These are phyloP conservation scores for Pseudophaeomoniella oleicola DNA, from an alignment of 2,329 filamentous ascomycete genomes.

Conservation along the genomic window DNA sequence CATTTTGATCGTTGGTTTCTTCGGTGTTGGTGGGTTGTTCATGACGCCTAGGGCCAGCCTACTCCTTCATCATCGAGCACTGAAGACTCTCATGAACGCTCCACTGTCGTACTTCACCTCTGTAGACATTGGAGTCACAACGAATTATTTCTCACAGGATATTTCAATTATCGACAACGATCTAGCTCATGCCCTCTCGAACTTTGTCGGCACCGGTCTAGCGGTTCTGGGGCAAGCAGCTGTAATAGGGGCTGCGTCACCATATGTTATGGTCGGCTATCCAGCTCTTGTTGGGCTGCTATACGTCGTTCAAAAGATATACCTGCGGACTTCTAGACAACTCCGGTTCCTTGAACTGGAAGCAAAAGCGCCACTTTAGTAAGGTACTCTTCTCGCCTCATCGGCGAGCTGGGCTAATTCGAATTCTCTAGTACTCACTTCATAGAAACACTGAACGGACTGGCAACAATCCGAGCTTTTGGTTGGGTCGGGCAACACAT, in stretches of 20 bases:
- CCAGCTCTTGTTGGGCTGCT: constrained; percentile 12
- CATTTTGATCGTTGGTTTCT: constrained; percentile 10
- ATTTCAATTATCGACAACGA: constrained; percentile 31
- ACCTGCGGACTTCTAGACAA: constrained; percentile 29
- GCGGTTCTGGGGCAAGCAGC: constrained; percentile 11
- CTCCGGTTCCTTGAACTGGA: constrained; percentile 28
- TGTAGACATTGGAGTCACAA: constrained; percentile 28
- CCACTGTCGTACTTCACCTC: constrained; percentile 28
- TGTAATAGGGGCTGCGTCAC: constrained; percentile 12
- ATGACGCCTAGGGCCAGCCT: no score
- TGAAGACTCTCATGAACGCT: constrained; percentile 14
- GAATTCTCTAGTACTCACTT: constrained; percentile 15
- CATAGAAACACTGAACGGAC: constrained; percentile 10
- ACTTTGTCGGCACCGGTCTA: constrained; percentile 11
- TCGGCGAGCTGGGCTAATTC: neutral
- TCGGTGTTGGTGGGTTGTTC: constrained; percentile 9
- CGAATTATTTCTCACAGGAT: constrained; percentile 36
- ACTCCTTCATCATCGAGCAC: constrained; percentile 12
- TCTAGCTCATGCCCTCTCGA: constrained; percentile 21
- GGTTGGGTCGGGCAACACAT: constrained; percentile 10
- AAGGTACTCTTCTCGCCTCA: constrained; percentile 1
- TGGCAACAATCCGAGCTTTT: constrained; percentile 13
- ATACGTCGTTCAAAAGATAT: constrained; percentile 21
- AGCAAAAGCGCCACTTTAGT: constrained; percentile 25
- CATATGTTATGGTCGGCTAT: constrained; percentile 14